phyloP scores from a whole-genome alignment of 176 grass and related monocot species.

The Aegilops umbellulata region DNA sequence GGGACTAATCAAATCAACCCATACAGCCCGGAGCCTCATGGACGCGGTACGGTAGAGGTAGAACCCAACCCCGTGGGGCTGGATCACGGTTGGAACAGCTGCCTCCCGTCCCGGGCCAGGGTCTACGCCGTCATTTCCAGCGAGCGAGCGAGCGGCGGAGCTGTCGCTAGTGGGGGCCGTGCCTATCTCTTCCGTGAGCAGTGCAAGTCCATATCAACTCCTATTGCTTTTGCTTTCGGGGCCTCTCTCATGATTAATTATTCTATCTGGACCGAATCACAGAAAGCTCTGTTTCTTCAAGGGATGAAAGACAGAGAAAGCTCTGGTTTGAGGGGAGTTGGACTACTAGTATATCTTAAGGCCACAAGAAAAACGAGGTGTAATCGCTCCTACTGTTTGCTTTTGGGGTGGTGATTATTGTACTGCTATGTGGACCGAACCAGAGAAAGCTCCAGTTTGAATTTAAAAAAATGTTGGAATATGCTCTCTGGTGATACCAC shows the following conservation, averaged over 20 bases:
- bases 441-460: not conserved
- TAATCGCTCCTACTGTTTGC: not conserved
- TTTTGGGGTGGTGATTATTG: too few species aligned
- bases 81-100: not conserved
- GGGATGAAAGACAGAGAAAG: not conserved
- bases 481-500: not conserved
- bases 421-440: too few species aligned
- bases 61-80: not conserved
- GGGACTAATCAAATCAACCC: not conserved
- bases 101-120: not conserved
- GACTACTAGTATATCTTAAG: too few species aligned
- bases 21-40: not conserved
- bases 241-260: not conserved
- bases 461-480: not conserved
- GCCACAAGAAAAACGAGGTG: not conserved
- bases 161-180: not conserved
- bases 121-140: constrained; percentile 10
- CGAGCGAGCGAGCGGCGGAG: not conserved
- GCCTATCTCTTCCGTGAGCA: not conserved
- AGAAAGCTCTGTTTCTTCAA: not conserved
- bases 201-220: not conserved
- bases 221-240: not conserved
- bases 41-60: not conserved
- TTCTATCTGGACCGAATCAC: not conserved
- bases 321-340: not conserved